phyloP scores from a whole-genome alignment of 257 asterid species.

The Scutellaria galericulata region DNA sequence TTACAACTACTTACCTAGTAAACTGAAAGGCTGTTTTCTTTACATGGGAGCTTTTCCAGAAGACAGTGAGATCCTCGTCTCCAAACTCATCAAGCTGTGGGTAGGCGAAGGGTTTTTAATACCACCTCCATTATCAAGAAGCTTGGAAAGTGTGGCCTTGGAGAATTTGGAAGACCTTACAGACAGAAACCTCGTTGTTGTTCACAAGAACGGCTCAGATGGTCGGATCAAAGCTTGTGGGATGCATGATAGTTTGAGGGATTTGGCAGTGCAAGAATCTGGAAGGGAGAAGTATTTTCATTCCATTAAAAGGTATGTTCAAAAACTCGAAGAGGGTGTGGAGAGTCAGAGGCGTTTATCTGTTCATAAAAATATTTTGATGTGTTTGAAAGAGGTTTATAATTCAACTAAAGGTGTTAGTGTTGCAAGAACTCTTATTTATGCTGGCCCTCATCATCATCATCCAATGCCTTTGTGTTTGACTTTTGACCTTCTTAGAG shows the following conservation, averaged over 20 bases:
- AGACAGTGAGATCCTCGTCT: conserved; percentile 42
- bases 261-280: conserved; percentile 37
- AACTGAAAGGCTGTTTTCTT: conserved; percentile 47
- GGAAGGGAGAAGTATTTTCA: conserved; percentile 38
- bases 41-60: conserved; percentile 51
- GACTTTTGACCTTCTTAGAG: conserved; percentile 42
- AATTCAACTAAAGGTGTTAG: neutral
- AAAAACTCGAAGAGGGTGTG: neutral
- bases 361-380: conserved; percentile 41
- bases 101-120: conserved; percentile 46
- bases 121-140: neutral
- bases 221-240: conserved; percentile 35
- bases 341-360: conserved; percentile 34
- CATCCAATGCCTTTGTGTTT: conserved; percentile 37
- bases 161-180: conserved; percentile 25
- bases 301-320: conserved; percentile 15
- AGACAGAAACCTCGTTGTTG: conserved; percentile 35
- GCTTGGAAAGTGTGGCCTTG: conserved; percentile 15
- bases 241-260: conserved; percentile 44
- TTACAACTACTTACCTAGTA: conserved; percentile 44
- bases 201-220: conserved; percentile 30
- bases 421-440: conserved; percentile 39
- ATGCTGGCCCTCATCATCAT: conserved; percentile 41
- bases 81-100: conserved; percentile 42
- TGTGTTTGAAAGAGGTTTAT: conserved; percentile 43